Percentiles rank a stretch among this genome's conserved stretches.
These are phyloP conservation scores for Vigna reflexopilosa DNA, from an alignment of 306 rosid species.

Conservation along the genomic window DNA sequence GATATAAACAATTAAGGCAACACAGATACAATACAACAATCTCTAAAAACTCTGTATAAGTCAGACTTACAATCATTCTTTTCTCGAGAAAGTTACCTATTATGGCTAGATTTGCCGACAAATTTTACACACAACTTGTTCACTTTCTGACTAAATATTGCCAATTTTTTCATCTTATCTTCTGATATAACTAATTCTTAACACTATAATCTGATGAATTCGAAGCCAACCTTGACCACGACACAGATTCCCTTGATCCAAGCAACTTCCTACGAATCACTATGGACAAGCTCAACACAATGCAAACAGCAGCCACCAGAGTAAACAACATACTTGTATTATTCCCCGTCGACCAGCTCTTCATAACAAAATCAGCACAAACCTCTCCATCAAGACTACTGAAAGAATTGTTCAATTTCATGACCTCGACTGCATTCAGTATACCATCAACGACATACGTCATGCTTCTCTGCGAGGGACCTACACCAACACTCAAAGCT, in stretches of 20 bases:
- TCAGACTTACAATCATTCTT: constrained; percentile 20
- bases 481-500: constrained; percentile 59
- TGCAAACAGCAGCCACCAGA: constrained; percentile 52
- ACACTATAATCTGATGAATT: constrained; percentile 35
- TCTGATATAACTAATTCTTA: constrained; percentile 37
- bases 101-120: constrained; percentile 34
- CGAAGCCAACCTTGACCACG: constrained; percentile 61
- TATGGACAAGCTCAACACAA: constrained; percentile 51
- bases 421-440: constrained; percentile 54
- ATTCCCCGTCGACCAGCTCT: constrained; percentile 45
- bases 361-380: constrained; percentile 50
- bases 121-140: constrained; percentile 38
- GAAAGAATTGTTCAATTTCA: constrained; percentile 53
- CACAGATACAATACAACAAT: constrained; percentile 33
- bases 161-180: neutral
- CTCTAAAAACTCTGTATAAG: constrained; percentile 29
- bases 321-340: constrained; percentile 47
- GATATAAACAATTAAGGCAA: constrained; percentile 42
- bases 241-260: constrained; percentile 45
- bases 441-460: constrained; percentile 54
- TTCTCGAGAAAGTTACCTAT: constrained; percentile 10
- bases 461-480: constrained; percentile 66
- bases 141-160: constrained; percentile 18
- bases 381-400: constrained; percentile 56
- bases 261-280: constrained; percentile 54